A percentile compares a stretch with the other conserved stretches of the same genome.
phyloP scores from a whole-genome alignment of 345 rosid species.

The Physaria fendleri region DNA sequence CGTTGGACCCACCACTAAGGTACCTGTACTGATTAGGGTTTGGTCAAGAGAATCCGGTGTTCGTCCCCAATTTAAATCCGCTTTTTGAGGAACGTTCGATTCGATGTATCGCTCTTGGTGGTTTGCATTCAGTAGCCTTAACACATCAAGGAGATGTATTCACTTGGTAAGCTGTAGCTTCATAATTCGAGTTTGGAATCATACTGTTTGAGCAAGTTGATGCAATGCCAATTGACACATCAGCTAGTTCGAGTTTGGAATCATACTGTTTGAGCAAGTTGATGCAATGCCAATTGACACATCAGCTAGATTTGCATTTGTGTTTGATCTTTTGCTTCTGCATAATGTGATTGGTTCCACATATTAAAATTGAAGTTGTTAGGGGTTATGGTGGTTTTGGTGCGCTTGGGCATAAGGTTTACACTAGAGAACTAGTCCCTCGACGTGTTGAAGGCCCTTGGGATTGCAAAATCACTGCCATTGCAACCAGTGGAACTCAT shows the following conservation, averaged over 20 bases:
- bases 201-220: background rate
- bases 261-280: background rate
- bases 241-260: background rate
- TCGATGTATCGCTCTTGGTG: constrained; percentile 62
- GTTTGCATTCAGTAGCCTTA: constrained; percentile 81
- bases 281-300: background rate
- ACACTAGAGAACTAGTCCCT: constrained; percentile 73
- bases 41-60: constrained; percentile 70
- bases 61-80: constrained; percentile 64
- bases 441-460: constrained; percentile 73
- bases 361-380: constrained; percentile 44
- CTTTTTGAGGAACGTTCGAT: constrained; percentile 43
- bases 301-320: background rate
- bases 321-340: constrained; percentile 3
- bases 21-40: constrained; percentile 65
- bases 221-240: background rate
- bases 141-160: constrained; percentile 57
- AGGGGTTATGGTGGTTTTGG: constrained; percentile 99
- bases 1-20: constrained; percentile 24
- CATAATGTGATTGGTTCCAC: constrained; percentile 27
- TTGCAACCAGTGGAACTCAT: constrained; percentile 83
- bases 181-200: background rate
- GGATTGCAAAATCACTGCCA: constrained; percentile 43
- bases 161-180: constrained; percentile 57
- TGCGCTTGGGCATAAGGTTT: constrained; percentile 88